phyloP scores from a whole-genome alignment of 495 filamentous ascomycete species.

The Aspergillus bertholletiae region DNA sequence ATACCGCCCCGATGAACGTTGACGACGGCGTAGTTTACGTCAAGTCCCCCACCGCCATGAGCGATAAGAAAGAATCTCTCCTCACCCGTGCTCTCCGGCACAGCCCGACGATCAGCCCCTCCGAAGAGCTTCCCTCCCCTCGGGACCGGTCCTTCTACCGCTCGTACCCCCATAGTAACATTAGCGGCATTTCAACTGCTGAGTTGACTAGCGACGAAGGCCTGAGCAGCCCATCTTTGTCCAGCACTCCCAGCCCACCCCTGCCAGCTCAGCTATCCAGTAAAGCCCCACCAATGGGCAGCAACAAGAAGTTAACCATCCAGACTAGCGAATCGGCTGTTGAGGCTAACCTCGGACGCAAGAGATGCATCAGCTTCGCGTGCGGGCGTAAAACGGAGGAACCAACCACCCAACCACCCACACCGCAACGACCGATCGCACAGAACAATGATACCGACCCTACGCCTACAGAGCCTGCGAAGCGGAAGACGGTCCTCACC shows the following conservation, averaged over 20 bases:
- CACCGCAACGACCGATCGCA: slow-evolving; percentile 11
- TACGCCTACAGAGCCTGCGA: slow-evolving; percentile 30
- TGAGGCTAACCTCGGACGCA: slow-evolving; percentile 61
- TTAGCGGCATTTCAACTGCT: slow-evolving; percentile 73
- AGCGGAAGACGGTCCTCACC: slow-evolving; percentile 54
- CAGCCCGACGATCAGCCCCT: slow-evolving; percentile 51
- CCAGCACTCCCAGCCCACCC: slow-evolving; percentile 85
- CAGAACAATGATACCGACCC: slow-evolving; percentile 12
- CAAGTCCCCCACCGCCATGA: slow-evolving; percentile 35
- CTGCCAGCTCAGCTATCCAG: slow-evolving; percentile 42
- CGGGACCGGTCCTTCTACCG: slow-evolving; percentile 44
- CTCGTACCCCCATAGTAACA: slow-evolving; percentile 72
- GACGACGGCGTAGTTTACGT: slow-evolving; percentile 33
- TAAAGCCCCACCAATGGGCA: slow-evolving; percentile 19
- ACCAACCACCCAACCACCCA: slow-evolving; percentile 18
- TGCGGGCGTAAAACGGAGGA: slow-evolving; percentile 54
- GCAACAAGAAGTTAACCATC: slow-evolving; percentile 23
- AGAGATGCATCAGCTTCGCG: slow-evolving; percentile 90
- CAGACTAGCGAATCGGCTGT: slow-evolving; percentile 40
- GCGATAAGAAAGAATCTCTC: slow-evolving; percentile 65
- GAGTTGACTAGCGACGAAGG: slow-evolving; percentile 92
- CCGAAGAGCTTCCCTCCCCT: slow-evolving; percentile 31
- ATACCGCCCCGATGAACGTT: slow-evolving; percentile 23
- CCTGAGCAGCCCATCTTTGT: slow-evolving; percentile 83
- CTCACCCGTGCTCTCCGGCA: slow-evolving; percentile 74